phyloP scores from a whole-genome alignment of 768 basidiomycete genomes.

The Agaricus blazei region DNA sequence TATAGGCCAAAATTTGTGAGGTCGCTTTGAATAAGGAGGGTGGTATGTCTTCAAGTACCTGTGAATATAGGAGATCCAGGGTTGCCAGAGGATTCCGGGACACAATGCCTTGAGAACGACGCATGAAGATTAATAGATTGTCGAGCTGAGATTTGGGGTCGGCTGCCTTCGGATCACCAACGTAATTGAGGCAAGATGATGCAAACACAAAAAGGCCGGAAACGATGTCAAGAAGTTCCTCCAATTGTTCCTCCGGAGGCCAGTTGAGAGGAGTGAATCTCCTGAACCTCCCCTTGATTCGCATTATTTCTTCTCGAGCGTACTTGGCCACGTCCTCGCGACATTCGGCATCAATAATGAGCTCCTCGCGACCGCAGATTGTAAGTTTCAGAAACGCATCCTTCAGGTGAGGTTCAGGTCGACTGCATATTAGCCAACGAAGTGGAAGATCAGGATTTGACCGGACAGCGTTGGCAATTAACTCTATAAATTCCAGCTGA shows the following conservation, averaged over 20 bases:
- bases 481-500: background rate
- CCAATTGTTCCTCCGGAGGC: background rate
- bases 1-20: background rate
- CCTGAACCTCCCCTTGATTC: background rate
- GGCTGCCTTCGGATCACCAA: background rate
- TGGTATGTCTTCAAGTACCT: background rate
- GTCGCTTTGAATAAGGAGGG: background rate
- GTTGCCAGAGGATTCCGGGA: background rate
- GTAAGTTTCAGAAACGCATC: background rate
- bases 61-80: slow-evolving; percentile 2
- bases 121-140: background rate
- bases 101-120: background rate
- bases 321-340: background rate
- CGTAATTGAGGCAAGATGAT: background rate
- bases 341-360: background rate
- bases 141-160: background rate
- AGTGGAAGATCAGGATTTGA: background rate
- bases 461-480: background rate
- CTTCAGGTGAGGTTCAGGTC: background rate
- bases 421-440: background rate
- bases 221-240: background rate
- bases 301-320: background rate
- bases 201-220: background rate
- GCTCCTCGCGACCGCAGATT: background rate
- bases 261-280: background rate